Evolutionary conservation across 805 yeast genomes (phyloP), one percentile per base, ranked within the genome.

Genomic region (Naumovozyma baii): DNA sequence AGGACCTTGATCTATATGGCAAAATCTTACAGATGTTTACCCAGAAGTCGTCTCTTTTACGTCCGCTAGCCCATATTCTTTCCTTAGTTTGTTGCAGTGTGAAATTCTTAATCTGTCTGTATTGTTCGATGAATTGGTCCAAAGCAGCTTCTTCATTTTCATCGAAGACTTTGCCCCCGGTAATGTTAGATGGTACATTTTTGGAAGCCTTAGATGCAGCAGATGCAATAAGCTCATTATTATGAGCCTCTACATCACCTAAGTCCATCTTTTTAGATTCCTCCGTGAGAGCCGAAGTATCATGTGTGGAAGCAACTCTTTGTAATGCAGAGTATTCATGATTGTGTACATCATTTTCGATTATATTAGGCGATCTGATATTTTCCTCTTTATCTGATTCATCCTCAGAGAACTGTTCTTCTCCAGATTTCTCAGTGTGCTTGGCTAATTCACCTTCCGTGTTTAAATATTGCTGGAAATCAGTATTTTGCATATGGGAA

Each of bases 1-100:
- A 81, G 0, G 96, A 94, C 36, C 95, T 69, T 0, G 95, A 79
- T 55, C 97, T 71, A 48, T 80, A 74, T 1, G 96, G 95, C 32
- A 88, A 62, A 2, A 86, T 92, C 37, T 73, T 73, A 34, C 87
- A 80, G 17, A 90, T 66, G 17, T 74, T 68, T 46, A 83, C 94
- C 97, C 97, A 88, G 53, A 88, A 86, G 48, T 74, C 80, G 61
- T 90, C 96, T 62, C 84, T 86, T 46, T 77, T 78, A 47, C 78
- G 79, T 20, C 95, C 72, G 46, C 81, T 88, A 47, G 78, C 76
- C 97, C 97, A 88, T 16, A 88, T 83, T 34, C 96, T 68, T 49
- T 78, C 78, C 60, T 95, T 83, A 5, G 88, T 73, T 40, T 80
- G 82, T 34, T 73, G 73, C 39, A 86, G 67, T 7, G 78, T 70